Evolutionary conservation across 2,329 filamentous ascomycete genomes (phyloP).

Genomic region (Claviceps fusiformis): DNA sequence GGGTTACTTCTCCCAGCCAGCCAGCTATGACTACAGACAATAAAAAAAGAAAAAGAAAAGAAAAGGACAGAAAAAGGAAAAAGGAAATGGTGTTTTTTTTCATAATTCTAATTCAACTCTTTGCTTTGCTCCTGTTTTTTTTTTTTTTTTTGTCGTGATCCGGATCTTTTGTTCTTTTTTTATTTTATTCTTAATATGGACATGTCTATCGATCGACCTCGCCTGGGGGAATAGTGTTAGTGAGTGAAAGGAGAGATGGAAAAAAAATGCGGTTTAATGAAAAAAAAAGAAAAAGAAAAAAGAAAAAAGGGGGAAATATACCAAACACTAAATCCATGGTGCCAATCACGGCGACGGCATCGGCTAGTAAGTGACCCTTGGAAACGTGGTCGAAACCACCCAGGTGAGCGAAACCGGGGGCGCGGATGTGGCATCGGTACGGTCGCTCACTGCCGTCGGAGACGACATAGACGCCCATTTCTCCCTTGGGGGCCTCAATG

Average conservation of each 20-base stretch:
- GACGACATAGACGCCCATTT: slow-evolving; percentile 96
- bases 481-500: slow-evolving; percentile 98
- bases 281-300: background rate
- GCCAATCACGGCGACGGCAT: slow-evolving; percentile 90
- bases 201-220: slow-evolving; percentile 44
- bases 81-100: slow-evolving; percentile 10
- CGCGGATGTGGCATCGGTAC: slow-evolving; percentile 94
- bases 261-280: background rate
- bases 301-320: slow-evolving; percentile 24
- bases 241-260: background rate
- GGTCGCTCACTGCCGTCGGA: slow-evolving; percentile 93
- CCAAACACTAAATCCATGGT: slow-evolving; percentile 86
- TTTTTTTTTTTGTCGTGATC: background rate
- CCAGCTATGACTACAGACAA: slow-evolving; percentile 25
- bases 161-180: slow-evolving; percentile 12
- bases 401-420: slow-evolving; percentile 91
- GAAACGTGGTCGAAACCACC: slow-evolving; percentile 87
- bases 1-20: slow-evolving; percentile 21
- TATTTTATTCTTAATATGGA: slow-evolving; percentile 9
- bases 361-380: slow-evolving; percentile 84
- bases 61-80: slow-evolving; percentile 12
- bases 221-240: slow-evolving; percentile 23
- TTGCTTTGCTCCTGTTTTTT: slow-evolving; percentile 11
- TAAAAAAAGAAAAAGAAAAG: slow-evolving; percentile 18
- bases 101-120: background rate